Conservation (phyloP, 176 grass and related monocot species). For the Oropetium thomaeum region DNA sequence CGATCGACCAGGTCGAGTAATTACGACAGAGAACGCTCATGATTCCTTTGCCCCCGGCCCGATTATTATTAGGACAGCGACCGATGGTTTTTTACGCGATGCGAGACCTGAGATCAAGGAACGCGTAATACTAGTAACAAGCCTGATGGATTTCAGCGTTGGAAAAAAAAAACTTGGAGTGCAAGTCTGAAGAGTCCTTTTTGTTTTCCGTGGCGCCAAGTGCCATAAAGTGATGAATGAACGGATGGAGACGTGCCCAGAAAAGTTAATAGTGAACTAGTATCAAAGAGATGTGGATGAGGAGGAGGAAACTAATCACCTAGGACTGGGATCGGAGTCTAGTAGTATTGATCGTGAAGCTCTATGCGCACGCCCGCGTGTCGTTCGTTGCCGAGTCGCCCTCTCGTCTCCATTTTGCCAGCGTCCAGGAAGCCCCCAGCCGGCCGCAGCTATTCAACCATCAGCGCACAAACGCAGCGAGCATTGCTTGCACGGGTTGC, state of each 20-base stretch:
- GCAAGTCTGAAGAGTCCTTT: not conserved
- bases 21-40: not conserved
- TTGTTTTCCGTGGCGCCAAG: not conserved
- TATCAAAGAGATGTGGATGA: not conserved
- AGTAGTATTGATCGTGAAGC: not conserved
- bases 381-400: slow-evolving; percentile 30
- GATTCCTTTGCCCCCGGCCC: not conserved
- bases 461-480: not conserved
- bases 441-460: not conserved
- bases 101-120: not conserved
- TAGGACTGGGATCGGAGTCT: not conserved
- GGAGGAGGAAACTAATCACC: not conserved
- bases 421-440: not conserved
- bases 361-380: not conserved
- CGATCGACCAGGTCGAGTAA: not conserved
- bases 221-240: not conserved
- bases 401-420: slow-evolving; percentile 13
- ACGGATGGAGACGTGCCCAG: not conserved
- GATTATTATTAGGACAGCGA: not conserved
- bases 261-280: not conserved
- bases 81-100: not conserved
- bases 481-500: slow-evolving; percentile 35
- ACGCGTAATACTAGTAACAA: not conserved
- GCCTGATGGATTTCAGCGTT: not conserved
- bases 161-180: not conserved